Conservation (phyloP, 2,329 filamentous ascomycete species). For the Gaeumannomyces sp. region DNA sequence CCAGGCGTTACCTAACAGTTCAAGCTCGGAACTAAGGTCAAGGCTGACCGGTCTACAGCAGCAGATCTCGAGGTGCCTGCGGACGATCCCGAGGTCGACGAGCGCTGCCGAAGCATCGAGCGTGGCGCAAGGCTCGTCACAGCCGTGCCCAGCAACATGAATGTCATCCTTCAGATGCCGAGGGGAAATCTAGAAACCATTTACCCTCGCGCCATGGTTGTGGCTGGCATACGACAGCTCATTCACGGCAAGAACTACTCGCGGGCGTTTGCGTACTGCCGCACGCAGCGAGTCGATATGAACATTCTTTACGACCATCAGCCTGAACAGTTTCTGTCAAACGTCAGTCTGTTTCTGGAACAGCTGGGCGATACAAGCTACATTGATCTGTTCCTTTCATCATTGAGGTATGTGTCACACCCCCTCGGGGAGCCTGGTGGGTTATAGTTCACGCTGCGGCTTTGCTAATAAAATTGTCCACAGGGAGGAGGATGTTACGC, state of each 20-base stretch:
- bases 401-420: conserved; percentile 54
- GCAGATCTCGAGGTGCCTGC: conserved; percentile 72
- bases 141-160: conserved; percentile 82
- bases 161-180: conserved; percentile 87
- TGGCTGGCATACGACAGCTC: conserved; percentile 78
- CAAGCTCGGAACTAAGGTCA: background rate
- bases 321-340: conserved; percentile 76
- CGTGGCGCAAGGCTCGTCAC: conserved; percentile 81
- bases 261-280: conserved; percentile 78
- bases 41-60: conserved; percentile 5
- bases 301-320: conserved; percentile 93
- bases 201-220: conserved; percentile 83
- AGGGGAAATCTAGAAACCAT: conserved; percentile 94
- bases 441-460: conserved; percentile 23
- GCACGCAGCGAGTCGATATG: conserved; percentile 93
- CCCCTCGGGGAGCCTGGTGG: background rate
- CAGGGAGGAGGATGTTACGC: conserved; percentile 83
- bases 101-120: conserved; percentile 87
- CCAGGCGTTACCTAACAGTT: background rate
- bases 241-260: conserved; percentile 78
- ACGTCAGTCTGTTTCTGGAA: conserved; percentile 70
- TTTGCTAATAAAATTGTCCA: conserved; percentile 4
- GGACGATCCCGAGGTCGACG: conserved; percentile 87
- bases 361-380: conserved; percentile 77
- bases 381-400: conserved; percentile 87